Percentiles rank a stretch among this genome's conserved stretches.
Conservation (phyloP, 768 basidiomycete genomes). For the Sutorius australiensis region DNA sequence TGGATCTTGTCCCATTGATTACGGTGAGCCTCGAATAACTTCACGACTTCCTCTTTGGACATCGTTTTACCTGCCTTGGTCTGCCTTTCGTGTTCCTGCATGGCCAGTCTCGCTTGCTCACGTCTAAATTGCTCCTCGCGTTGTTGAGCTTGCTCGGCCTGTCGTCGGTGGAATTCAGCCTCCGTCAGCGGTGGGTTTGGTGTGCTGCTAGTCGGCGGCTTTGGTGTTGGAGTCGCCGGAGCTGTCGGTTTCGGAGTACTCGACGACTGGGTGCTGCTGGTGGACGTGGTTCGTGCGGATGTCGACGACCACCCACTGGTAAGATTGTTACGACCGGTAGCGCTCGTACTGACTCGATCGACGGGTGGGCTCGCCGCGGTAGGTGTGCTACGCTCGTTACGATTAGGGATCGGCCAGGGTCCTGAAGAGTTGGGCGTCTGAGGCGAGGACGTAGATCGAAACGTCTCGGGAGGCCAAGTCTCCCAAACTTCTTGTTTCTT, state of each 20-base stretch:
- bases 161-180: conserved; percentile 59
- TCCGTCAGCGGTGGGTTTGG: conserved; percentile 35
- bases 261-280: conserved; percentile 22
- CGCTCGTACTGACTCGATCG: conserved; percentile 30
- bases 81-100: conserved; percentile 44
- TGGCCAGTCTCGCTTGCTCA: conserved; percentile 62
- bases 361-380: conserved; percentile 31
- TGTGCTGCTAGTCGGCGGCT: conserved; percentile 14
- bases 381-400: conserved; percentile 31
- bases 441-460: conserved; percentile 23
- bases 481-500: conserved; percentile 29
- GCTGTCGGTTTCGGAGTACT: conserved; percentile 26
- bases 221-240: conserved; percentile 20
- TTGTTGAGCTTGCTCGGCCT: conserved; percentile 57
- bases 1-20: conserved; percentile 53
- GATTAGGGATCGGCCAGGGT: conserved; percentile 32
- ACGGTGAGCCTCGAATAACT: conserved; percentile 59
- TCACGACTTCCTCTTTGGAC: conserved; percentile 53
- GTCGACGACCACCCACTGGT: conserved; percentile 27
- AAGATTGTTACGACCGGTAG: conserved; percentile 28
- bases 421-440: conserved; percentile 27
- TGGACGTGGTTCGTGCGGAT: conserved; percentile 28
- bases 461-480: conserved; percentile 25
- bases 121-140: conserved; percentile 68
- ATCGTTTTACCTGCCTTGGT: conserved; percentile 42